A percentile compares a stretch with the other conserved stretches of the same genome.
These are phyloP conservation scores for Dalbergia cochinchinensis DNA, from an alignment of 306 rosid species.

Conservation along the genomic window DNA sequence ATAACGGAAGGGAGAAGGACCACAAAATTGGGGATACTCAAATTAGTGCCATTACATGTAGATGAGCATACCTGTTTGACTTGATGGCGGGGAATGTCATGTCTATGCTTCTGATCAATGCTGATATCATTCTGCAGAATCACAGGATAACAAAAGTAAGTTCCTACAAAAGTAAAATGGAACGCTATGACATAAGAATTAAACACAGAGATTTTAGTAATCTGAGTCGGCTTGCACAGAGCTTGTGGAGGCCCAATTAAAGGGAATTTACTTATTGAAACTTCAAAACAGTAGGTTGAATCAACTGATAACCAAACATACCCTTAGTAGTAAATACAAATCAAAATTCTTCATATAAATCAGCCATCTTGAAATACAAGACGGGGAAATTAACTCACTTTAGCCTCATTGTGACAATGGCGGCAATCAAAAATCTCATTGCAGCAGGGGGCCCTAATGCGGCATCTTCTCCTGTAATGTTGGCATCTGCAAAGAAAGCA, in stretches of 20 bases:
- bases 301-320: neutral
- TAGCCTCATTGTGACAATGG: constrained; percentile 82
- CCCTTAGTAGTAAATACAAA: neutral
- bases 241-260: neutral
- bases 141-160: neutral
- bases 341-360: neutral
- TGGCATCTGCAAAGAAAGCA: constrained; percentile 63
- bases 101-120: constrained; percentile 72
- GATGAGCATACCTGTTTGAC: constrained; percentile 59
- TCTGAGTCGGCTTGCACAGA: neutral
- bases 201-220: neutral
- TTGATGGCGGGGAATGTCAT: constrained; percentile 82
- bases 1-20: neutral
- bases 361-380: neutral
- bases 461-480: constrained; percentile 79
- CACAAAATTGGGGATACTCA: neutral
- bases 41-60: neutral
- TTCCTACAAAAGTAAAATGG: neutral
- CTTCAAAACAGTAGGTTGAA: neutral
- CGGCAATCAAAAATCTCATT: constrained; percentile 81
- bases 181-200: neutral
- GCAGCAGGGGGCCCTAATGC: constrained; percentile 91
- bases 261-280: neutral
- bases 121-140: constrained; percentile 67
- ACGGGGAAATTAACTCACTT: constrained; percentile 52